Base-by-base conservation (phyloP, 225 moss, liverwort and hornwort genomes). In the Ulota crispa region DNA sequence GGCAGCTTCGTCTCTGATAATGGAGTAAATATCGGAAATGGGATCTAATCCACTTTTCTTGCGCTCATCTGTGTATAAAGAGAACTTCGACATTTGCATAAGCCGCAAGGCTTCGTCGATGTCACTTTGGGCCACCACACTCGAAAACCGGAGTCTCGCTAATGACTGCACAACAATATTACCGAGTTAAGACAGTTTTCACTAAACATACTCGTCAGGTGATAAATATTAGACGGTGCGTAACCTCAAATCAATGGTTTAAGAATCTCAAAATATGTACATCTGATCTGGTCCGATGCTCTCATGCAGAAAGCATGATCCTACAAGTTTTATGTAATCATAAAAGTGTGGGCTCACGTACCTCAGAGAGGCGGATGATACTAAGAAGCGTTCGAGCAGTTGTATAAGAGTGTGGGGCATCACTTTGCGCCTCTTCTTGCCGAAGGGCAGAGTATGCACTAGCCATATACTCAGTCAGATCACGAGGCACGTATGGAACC, bases 81-180 rank as follows among this genome's bases (percentile, higher is more conserved):
- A 98, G 81, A 95, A 98, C 64, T 98, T 98, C 21, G 97, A 98
- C 97, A 98, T 98, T 84, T 98, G 95, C 95, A 98, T 98, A 47
- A 98, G 87, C 60, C 97, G 92, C 70, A 98, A 80, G 52, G 95
- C 95, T 85, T 98, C 97, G 56, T 98, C 97, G 47, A 98, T 88
- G 72, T 98, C 97, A 73, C 95, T 98, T 80, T 95, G 92, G 26
- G 90, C 86, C 73, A 98, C 97, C 50, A 82, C 45, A 75, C 75
- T 88, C 24, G 97, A 91, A 72, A 98, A 98, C 45, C 97, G 87
- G 30, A 98, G 86, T 30, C 97, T 92, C 39, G 97, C 95, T 19
- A 98, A 91, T 28, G 97, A 82, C 96, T 96, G 89, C 62, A 80
- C 34, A 73, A 82, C 16, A 59, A 64, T 4, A 73, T 63, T 68